These are phyloP conservation scores for Entonaema liquescens DNA, from an alignment of 495 filamentous ascomycete species.

Conservation along the genomic window DNA sequence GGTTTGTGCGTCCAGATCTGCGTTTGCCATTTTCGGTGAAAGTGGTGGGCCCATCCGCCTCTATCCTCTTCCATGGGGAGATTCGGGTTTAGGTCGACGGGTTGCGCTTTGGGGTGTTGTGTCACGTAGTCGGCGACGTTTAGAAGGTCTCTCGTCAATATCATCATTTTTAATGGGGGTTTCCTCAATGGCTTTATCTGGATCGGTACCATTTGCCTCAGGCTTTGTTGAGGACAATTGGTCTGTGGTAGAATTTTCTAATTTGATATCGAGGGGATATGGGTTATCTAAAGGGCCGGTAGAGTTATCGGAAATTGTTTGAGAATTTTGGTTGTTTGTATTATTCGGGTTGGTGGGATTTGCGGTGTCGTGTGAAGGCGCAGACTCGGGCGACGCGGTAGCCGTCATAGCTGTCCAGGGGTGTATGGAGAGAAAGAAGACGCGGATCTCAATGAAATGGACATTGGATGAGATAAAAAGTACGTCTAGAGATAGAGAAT, in stretches of 20 bases:
- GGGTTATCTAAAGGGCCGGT: not conserved
- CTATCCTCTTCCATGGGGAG: conserved; percentile 95
- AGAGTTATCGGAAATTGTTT: not conserved
- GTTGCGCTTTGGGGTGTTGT: conserved; percentile 48
- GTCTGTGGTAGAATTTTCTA: conserved; percentile 3
- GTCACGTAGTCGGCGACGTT: conserved; percentile 73
- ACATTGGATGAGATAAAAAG: conserved; percentile 67
- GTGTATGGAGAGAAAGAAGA: conserved; percentile 48
- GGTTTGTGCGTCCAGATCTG: conserved; percentile 86
- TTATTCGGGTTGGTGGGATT: conserved; percentile 39
- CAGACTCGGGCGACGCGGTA: conserved; percentile 58
- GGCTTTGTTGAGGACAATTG: conserved; percentile 31
- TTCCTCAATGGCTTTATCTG: conserved; percentile 15
- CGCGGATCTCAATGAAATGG: conserved; percentile 73
- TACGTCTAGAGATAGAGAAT: conserved; percentile 68
- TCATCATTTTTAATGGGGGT: conserved; percentile 34
- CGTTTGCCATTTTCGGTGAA: conserved; percentile 83
- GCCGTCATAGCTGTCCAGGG: conserved; percentile 59
- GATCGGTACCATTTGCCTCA: conserved; percentile 34
- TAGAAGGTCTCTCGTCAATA: conserved; percentile 68
- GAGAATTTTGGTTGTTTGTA: conserved; percentile 21
- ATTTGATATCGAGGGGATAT: conserved; percentile 13
- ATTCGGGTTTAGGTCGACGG: conserved; percentile 62
- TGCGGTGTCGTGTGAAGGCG: conserved; percentile 51
- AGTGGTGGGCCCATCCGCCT: conserved; percentile 86